Evolutionary conservation across 1,139 yeast genomes (phyloP), one percentile per base, ranked within the genome.

Genomic region (Scheffersomyces titani): DNA sequence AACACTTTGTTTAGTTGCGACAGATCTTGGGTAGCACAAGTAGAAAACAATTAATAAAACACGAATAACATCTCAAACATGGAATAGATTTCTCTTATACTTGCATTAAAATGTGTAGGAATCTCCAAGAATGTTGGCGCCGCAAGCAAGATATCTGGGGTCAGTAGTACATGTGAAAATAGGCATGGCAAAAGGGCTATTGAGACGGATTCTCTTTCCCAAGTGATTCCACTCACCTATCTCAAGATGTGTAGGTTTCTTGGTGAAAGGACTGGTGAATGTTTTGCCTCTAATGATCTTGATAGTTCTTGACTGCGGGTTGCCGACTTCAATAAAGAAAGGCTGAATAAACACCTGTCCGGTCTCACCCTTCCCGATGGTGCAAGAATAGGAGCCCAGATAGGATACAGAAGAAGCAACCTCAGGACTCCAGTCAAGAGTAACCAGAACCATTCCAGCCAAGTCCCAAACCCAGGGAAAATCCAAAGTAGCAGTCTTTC

Each of bases 341-440:
- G 70, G 65, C 52, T 62, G 67, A 51, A 69, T 52, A 48, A 66
- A 65, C 9, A 66, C 56, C 58, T 70, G 71, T 2, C 73, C 73
- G 2, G 63, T 60, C 7, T 50, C 19, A 11, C 70, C 70, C 46
- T 61, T 58, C 0, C 64, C 61, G 40, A 70, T 58, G 3, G 52
- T 56, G 51, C 73, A 70, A 11, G 55, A 51, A 50, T 63, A 70
- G 5, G 60, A n/a, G 2, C 62, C 66, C 20, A 57, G 50, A 5
- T 66, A 54, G 1, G 65, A 46, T 16, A 61, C 22, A 0, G 62
- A 46, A 5, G 62, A 44, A 0, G 54, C 61, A 11, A 61, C 22
- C 20, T 52, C 54, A 13, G 54, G 36, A 13, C 19, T 47, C 19
- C 51, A 58, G 19, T 54, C 63, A 13, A 60, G 24, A 11, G 24